Evolutionary conservation across 1,139 yeast genomes (phyloP), one percentile per base, ranked within the genome.

Genomic region (Diutina sp.): DNA sequence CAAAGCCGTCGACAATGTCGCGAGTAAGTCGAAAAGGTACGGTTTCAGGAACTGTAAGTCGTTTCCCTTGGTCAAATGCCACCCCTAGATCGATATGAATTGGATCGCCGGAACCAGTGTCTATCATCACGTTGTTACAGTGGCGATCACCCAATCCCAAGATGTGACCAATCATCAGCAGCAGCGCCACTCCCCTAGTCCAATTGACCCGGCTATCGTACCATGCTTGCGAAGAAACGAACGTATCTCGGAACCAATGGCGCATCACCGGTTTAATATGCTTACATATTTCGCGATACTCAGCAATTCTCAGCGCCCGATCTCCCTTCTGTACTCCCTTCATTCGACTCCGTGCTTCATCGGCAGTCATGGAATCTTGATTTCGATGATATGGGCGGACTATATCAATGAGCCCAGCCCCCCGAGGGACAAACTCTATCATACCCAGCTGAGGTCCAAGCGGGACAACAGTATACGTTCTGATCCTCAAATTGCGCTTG

Each of bases 61-160:
- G 69, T 63, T 82, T 85, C 0, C 99, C 99, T 65, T 87, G 91
- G 66, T 95, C 99, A 72, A 95, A 95, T 0, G 98, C 95, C 57
- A 93, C 93, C 0, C 99, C 99, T 45, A 95, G 73, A 67, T 95
- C 99, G 64, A 95, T 95, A 67, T 95, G 99, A 35, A 95, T 84
- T 0, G 97, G 96, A 62, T 91, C 97, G 0, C 99, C 99, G 0
- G 88, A 78, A 16, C 66, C 66, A 56, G 77, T 75, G 66, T 95
- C 98, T n/a, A 95, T 66, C 58, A 95, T 70, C 51, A 95, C 86
- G 66, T 95, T 95, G 67, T 90, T 90, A 65, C 96, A 82, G 69
- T 95, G 99, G 30, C 99, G 76, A 67, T 95, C 99, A 2, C 99
- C 99, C 12, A 95, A 75, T 0, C 99, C 99, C 41, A 95, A 72